These are phyloP conservation scores for Kazachstania martiniae DNA, from an alignment of 805 yeast species.

Conservation along the genomic window DNA sequence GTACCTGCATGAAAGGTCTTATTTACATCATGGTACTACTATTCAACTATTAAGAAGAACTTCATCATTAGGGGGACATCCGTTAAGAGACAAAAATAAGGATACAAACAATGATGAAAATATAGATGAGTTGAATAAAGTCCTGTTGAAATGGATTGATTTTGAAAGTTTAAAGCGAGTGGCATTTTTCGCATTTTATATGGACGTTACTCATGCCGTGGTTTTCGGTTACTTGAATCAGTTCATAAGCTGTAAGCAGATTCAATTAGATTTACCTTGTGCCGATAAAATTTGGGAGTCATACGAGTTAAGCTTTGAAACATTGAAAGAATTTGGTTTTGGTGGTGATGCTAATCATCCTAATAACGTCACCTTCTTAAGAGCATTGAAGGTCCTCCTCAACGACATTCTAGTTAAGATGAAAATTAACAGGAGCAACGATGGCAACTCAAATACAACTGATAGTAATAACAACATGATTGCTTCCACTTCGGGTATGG, in stretches of 20 bases:
- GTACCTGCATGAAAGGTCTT: constrained; percentile 68
- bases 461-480: background rate
- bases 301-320: constrained; percentile 19
- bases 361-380: constrained; percentile 37
- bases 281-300: constrained; percentile 50
- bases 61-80: constrained; percentile 67
- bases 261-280: constrained; percentile 52
- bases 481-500: constrained; percentile 1
- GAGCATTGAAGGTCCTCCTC: constrained; percentile 46
- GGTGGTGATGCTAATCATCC: constrained; percentile 6
- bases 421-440: too few species aligned
- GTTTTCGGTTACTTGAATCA: constrained; percentile 63
- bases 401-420: constrained; percentile 31
- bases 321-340: constrained; percentile 16
- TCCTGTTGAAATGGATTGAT: constrained; percentile 53
- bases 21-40: constrained; percentile 78
- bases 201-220: constrained; percentile 70
- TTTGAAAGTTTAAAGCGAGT: constrained; percentile 69
- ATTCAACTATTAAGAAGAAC: constrained; percentile 68
- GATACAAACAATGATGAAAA: background rate
- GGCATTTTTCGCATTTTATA: constrained; percentile 70
- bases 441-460: background rate
- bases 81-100: constrained; percentile 17
- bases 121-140: constrained; percentile 15
- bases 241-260: constrained; percentile 44